Evolutionary conservation across 306 rosid genomes (phyloP).

Genomic region (Fragaria iinumae): DNA sequence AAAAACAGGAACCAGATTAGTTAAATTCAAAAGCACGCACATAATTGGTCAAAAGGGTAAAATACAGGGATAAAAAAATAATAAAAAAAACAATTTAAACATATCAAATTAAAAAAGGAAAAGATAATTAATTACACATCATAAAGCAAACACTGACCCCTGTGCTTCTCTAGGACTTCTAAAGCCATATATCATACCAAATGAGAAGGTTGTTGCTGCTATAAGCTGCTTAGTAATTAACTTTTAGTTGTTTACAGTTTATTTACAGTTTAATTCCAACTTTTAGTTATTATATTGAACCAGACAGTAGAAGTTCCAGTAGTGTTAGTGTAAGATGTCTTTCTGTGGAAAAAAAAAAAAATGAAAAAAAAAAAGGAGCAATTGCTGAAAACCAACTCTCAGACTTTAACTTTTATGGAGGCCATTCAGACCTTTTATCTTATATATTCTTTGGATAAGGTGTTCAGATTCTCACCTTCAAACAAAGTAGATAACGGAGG

Average conservation of each 20-base stretch:
- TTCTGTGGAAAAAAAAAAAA: not conserved
- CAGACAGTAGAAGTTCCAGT: not conserved
- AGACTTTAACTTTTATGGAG: not conserved
- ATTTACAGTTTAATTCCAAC: not conserved
- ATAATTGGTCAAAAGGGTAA: not conserved
- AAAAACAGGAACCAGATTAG: not conserved
- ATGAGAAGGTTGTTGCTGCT: not conserved
- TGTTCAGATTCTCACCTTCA: conserved; percentile 15
- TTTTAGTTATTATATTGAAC: not conserved
- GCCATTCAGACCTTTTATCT: not conserved
- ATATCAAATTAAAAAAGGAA: not conserved
- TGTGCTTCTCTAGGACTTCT: not conserved
- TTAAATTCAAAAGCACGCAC: not conserved
- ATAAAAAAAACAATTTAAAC: not conserved
- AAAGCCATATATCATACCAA: not conserved
- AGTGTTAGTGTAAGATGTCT: not conserved
- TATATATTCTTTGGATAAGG: not conserved
- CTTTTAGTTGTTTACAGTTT: no score
- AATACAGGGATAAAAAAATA: not conserved
- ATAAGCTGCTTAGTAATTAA: not conserved
- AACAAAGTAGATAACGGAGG: conserved; percentile 17
- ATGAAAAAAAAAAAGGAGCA: no score
- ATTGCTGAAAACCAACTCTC: not conserved
- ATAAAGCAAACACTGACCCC: not conserved
- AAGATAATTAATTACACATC: not conserved